Percentiles rank a stretch among this genome's conserved stretches.
Evolutionary conservation across 768 basidiomycete genomes (phyloP).

Genomic region (Leccinum boreale): DNA sequence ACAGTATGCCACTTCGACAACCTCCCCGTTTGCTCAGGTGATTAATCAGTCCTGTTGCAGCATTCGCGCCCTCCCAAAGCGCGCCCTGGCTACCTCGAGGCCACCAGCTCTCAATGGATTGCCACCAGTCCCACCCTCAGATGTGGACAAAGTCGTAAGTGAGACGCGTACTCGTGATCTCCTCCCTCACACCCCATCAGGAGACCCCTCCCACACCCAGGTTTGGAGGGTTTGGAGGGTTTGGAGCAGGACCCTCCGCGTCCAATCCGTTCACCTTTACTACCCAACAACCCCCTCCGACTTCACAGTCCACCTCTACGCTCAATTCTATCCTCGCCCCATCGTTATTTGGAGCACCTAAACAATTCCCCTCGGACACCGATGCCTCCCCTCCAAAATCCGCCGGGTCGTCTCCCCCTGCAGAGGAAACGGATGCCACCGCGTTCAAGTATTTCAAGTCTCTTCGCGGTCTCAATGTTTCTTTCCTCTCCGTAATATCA

Average conservation of each 20-base stretch:
- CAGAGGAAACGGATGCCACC: constrained; percentile 28
- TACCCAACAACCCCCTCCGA: constrained; percentile 20
- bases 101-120: constrained; percentile 23
- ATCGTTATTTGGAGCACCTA: constrained; percentile 1
- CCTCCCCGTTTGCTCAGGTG: background rate
- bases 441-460: constrained; percentile 60
- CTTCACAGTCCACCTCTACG: constrained; percentile 13
- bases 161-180: constrained; percentile 15
- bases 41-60: constrained; percentile 34
- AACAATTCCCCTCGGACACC: constrained; percentile 28
- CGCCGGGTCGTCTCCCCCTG: constrained; percentile 10
- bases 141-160: constrained; percentile 25
- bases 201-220: constrained; percentile 37
- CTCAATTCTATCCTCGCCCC: constrained; percentile 25
- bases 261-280: constrained; percentile 41
- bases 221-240: constrained; percentile 52
- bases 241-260: constrained; percentile 36
- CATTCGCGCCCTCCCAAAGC: constrained; percentile 64
- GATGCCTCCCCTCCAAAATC: constrained; percentile 13
- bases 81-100: constrained; percentile 28
- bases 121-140: constrained; percentile 23
- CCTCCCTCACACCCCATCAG: constrained; percentile 16
- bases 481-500: constrained; percentile 55
- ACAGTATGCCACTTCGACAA: constrained; percentile 42
- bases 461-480: constrained; percentile 72